A percentile compares a stretch with the other conserved stretches of the same genome.
Evolutionary conservation across 805 yeast genomes (phyloP).

Genomic region (Blastobotrys terrestris): DNA sequence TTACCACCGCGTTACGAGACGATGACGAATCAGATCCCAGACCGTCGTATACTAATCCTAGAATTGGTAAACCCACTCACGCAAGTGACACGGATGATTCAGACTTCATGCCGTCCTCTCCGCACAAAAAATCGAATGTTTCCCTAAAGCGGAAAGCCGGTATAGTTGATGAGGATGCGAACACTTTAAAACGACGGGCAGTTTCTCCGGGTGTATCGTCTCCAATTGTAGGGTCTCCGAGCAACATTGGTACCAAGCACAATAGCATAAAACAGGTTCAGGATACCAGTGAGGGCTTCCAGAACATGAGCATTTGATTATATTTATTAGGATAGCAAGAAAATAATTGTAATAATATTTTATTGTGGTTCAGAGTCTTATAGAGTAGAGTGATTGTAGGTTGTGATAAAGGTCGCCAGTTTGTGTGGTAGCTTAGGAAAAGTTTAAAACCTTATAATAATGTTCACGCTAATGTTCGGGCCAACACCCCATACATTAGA

Average conservation of each 20-base stretch:
- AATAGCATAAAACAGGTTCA: conserved; percentile 18
- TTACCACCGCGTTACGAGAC: conserved; percentile 19
- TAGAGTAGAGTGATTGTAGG: too few species aligned
- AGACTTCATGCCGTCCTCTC: conserved; percentile 7
- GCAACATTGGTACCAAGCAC: conserved; percentile 8
- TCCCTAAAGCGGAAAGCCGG: conserved; percentile 15
- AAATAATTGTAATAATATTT: too few species aligned
- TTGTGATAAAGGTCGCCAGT: too few species aligned
- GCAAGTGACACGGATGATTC: conserved; percentile 19
- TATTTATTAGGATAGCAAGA: neutral
- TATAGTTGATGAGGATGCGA: conserved; percentile 12
- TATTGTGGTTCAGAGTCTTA: too few species aligned
- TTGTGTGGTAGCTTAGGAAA: too few species aligned
- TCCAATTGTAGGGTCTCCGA: conserved; percentile 15
- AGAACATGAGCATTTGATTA: conserved; percentile 16
- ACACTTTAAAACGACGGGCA: conserved; percentile 20
- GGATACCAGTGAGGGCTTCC: conserved; percentile 23
- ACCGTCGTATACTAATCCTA: neutral
- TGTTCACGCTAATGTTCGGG: too few species aligned
- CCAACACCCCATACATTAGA: too few species aligned
- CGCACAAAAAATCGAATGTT: neutral
- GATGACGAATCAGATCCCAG: conserved; percentile 11
- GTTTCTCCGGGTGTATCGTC: conserved; percentile 22
- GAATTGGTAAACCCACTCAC: neutral
- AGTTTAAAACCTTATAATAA: too few species aligned